phyloP scores from a whole-genome alignment of 2,329 filamentous ascomycete species.

The Aspergillus carbonarius region DNA sequence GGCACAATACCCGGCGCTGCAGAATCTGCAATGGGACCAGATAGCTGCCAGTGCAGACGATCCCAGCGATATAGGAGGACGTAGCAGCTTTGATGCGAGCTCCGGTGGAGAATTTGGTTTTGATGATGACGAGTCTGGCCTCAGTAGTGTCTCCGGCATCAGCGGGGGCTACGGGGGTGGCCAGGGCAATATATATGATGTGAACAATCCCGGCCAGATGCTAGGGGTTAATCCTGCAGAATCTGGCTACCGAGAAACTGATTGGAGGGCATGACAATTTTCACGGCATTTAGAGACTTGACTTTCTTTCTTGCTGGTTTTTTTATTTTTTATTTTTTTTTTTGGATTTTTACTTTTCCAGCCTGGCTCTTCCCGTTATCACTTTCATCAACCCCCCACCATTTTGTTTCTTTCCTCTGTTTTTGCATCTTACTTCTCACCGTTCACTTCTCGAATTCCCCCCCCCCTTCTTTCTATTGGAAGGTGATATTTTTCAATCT shows the following conservation, averaged over 20 bases:
- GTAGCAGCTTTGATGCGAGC: constrained; percentile 53
- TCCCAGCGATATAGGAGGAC: constrained; percentile 62
- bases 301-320: background rate
- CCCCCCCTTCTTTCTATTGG: background rate
- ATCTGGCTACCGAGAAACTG: constrained; percentile 26
- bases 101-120: constrained; percentile 45
- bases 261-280: constrained; percentile 26
- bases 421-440: background rate
- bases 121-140: constrained; percentile 44
- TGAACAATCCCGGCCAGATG: constrained; percentile 28
- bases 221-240: constrained; percentile 31
- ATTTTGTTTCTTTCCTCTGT: background rate
- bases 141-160: constrained; percentile 36
- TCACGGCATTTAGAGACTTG: background rate
- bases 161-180: constrained; percentile 35
- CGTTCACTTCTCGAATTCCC: background rate
- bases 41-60: constrained; percentile 61
- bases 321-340: background rate
- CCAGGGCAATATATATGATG: constrained; percentile 33
- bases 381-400: background rate
- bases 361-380: background rate
- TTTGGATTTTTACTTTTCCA: background rate
- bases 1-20: constrained; percentile 90
- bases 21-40: constrained; percentile 83
- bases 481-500: background rate